phyloP scores from a whole-genome alignment of 768 basidiomycete species.

The Hypholoma fasciculare region DNA sequence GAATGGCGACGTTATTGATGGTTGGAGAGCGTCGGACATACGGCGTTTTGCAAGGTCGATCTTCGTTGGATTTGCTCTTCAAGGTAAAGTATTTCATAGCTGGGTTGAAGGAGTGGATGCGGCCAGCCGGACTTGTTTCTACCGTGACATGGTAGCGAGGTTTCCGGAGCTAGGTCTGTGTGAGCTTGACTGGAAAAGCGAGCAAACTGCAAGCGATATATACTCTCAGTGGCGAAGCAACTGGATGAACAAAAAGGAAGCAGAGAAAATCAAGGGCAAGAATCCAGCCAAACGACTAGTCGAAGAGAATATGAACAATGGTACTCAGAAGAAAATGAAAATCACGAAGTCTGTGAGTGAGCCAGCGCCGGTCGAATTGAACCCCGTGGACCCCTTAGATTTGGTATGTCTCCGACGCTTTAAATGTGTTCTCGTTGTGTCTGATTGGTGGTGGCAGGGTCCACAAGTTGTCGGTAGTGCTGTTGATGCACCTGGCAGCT shows the following conservation, averaged over 20 bases:
- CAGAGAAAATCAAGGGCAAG: conserved; percentile 7
- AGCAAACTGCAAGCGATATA: conserved; percentile 10
- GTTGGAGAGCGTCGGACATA: conserved; percentile 7
- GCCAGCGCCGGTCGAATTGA: neutral
- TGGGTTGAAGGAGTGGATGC: conserved; percentile 10
- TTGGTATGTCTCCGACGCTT: neutral
- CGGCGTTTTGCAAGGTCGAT: conserved; percentile 4
- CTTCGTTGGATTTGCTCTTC: conserved; percentile 12
- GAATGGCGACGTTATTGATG: conserved; percentile 8
- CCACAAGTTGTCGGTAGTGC: too few species aligned
- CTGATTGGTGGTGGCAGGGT: too few species aligned
- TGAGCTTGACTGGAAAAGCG: conserved; percentile 15
- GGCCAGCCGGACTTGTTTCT: conserved; percentile 2
- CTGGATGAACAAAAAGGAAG: conserved; percentile 4
- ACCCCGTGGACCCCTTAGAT: neutral
- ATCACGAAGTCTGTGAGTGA: neutral
- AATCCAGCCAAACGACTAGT: conserved; percentile 6
- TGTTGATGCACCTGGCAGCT: too few species aligned
- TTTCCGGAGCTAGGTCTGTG: conserved; percentile 11
- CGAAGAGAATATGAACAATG: conserved; percentile 3
- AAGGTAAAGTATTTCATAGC: conserved; percentile 5
- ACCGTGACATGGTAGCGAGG: conserved; percentile 6
- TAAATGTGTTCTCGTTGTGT: neutral
- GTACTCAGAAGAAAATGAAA: conserved; percentile 11
- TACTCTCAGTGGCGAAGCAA: conserved; percentile 7